Percentiles rank a stretch among this genome's conserved stretches.
Conservation (phyloP, 2,329 filamentous ascomycete species). For the Aspergillus intermedius region DNA sequence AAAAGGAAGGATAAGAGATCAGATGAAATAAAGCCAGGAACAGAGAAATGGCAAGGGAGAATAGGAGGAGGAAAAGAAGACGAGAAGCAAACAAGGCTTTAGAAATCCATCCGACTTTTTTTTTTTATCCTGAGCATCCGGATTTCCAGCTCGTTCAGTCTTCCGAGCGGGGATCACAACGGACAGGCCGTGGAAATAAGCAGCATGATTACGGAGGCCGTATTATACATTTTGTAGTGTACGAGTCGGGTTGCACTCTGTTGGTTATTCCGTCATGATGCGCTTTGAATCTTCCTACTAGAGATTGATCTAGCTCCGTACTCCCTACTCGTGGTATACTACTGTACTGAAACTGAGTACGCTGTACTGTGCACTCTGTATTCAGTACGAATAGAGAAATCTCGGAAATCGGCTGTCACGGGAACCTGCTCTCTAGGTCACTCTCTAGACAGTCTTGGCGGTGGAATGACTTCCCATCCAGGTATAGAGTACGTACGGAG, state of each 20-base stretch:
- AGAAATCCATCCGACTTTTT: conserved; percentile 2
- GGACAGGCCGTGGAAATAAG: conserved; percentile 25
- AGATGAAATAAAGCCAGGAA: background rate
- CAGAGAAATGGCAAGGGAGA: background rate
- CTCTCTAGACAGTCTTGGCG: too few relatives aligned
- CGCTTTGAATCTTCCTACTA: too few relatives aligned
- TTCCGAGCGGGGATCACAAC: conserved; percentile 21
- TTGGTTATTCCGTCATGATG: too few relatives aligned
- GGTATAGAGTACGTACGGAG: background rate
- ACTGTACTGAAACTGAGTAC: too few relatives aligned
- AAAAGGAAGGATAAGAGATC: background rate
- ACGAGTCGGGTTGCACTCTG: too few relatives aligned
- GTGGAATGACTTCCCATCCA: background rate
- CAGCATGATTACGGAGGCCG: background rate
- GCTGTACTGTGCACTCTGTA: too few relatives aligned
- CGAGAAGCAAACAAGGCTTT: background rate
- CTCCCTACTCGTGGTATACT: too few relatives aligned
- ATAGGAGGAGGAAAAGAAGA: conserved; percentile 1
- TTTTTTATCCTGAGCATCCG: background rate
- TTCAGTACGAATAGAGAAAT: too few relatives aligned
- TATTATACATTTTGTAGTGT: too few relatives aligned
- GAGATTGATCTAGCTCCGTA: too few relatives aligned
- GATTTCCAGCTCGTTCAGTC: background rate
- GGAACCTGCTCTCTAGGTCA: too few relatives aligned
- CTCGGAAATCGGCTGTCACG: too few relatives aligned